Conservation (phyloP, 2,329 filamentous ascomycete species). For the Exophiala dermatitidis region DNA sequence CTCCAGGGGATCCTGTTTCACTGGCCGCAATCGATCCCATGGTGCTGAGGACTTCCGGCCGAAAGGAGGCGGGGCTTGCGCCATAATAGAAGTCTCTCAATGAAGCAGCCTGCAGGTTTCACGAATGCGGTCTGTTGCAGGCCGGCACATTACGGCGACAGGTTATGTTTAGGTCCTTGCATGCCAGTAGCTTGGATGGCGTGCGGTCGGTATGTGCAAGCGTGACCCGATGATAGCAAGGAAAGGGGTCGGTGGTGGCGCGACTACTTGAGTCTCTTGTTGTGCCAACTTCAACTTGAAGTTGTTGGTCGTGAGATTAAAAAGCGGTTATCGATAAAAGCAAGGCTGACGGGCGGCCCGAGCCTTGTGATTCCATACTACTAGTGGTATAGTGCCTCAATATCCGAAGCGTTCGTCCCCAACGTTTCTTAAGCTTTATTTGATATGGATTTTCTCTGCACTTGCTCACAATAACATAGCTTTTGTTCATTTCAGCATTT, state of each 20-base stretch:
- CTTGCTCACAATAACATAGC: too few species aligned
- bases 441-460: too few species aligned
- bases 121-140: background rate
- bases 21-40: constrained; percentile 66
- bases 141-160: too few species aligned
- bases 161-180: background rate
- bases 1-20: constrained; percentile 69
- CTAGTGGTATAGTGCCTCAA: background rate
- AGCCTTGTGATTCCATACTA: background rate
- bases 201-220: too few species aligned
- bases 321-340: background rate
- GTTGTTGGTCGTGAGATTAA: too few species aligned
- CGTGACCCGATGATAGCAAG: background rate
- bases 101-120: background rate
- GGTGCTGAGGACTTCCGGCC: constrained; percentile 25
- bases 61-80: constrained; percentile 12
- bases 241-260: background rate
- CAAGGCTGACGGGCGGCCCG: background rate
- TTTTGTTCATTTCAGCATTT: too few species aligned
- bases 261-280: too few species aligned
- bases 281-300: too few species aligned
- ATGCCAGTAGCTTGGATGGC: background rate
- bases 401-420: background rate
- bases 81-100: constrained; percentile 5
- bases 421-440: background rate